Evolutionary conservation across 768 basidiomycete genomes (phyloP), one percentile per base, ranked within the genome.

Genomic region (Gymnopilus dilepis): DNA sequence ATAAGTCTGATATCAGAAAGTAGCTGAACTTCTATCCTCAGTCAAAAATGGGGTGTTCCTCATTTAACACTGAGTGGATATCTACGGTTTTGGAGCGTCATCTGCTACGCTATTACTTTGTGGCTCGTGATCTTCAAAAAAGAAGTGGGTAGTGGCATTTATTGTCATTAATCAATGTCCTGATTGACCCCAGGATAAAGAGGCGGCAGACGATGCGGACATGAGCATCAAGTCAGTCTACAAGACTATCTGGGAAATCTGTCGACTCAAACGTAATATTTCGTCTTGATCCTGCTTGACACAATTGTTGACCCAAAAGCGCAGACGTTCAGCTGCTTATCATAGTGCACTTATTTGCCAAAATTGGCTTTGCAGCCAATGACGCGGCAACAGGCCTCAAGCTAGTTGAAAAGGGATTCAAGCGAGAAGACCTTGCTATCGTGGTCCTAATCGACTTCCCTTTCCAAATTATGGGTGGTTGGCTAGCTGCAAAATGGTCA

Each of bases 401-500:
- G 72, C 86, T 99, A 77, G 91, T 99, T 42, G 97, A 99, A 74
- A 99, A 99, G 71, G 97, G 97, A 1, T 82, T 99, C 56, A 91
- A 88, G 60, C 90, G 95, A 40, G 97, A 99, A 78, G 97, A 99
- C 68, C 83, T 99, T 38, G 95, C 97, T n/a, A 82, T 95, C 15
- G 91, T 94, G 3, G 96, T 97, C 43, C 86, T 99, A 38, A 90
- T 99, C 65, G 97, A 99, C 75, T 98, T 99, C 67, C 97, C 97
- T 2, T 97, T 97, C 77, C 96, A 99, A 79, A 94, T 99, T 53
- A 71, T 92, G 59, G 95, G 94, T 21, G 97, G 97, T 6, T 99
- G 92, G 90, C 79, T 97, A 24, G 94, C 96, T 1, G 97, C 94
- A 3, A 88, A 87, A 66, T 98, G 95, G 94, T 90, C 94, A 5